Percentiles rank a stretch among this genome's conserved stretches.
These are phyloP conservation scores for Debaryomyces fabryi DNA, from an alignment of 1,139 yeast species.

Conservation along the genomic window DNA sequence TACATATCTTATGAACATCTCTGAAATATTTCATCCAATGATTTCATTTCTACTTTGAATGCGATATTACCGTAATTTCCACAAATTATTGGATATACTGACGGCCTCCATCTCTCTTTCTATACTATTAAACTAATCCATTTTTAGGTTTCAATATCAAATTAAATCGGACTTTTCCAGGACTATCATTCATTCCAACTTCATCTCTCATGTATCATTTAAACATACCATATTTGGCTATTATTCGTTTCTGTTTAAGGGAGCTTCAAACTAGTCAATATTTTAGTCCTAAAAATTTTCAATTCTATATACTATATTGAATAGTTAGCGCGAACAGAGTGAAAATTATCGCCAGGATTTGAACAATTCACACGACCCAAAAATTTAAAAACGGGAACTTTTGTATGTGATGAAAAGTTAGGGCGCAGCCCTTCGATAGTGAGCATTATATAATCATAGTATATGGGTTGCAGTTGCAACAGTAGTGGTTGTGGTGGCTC, in stretches of 20 bases:
- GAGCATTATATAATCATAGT: not conserved
- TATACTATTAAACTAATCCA: not conserved
- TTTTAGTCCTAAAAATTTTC: conserved; percentile 7
- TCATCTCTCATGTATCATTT: not conserved
- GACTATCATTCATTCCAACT: not conserved
- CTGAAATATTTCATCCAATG: not conserved
- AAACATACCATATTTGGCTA: conserved; percentile 30
- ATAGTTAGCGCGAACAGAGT: conserved; percentile 6
- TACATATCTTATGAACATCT: not conserved
- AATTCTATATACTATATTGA: not conserved
- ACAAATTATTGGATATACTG: not conserved
- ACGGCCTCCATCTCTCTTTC: not conserved
- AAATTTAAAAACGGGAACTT: not conserved
- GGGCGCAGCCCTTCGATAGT: not conserved
- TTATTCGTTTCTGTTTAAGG: conserved; percentile 13
- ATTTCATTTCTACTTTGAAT: not conserved
- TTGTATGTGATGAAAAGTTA: not conserved
- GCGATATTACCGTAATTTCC: not conserved
- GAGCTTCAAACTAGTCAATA: conserved; percentile 12
- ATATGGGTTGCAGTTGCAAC: not conserved
- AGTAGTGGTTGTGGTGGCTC: not conserved
- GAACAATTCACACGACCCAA: not conserved
- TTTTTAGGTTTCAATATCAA: not conserved
- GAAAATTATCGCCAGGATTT: not conserved
- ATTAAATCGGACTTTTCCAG: not conserved